Percentiles rank a stretch among this genome's conserved stretches.
phyloP scores from a whole-genome alignment of 208 protist genomes.

The Trypanosoma avium region DNA sequence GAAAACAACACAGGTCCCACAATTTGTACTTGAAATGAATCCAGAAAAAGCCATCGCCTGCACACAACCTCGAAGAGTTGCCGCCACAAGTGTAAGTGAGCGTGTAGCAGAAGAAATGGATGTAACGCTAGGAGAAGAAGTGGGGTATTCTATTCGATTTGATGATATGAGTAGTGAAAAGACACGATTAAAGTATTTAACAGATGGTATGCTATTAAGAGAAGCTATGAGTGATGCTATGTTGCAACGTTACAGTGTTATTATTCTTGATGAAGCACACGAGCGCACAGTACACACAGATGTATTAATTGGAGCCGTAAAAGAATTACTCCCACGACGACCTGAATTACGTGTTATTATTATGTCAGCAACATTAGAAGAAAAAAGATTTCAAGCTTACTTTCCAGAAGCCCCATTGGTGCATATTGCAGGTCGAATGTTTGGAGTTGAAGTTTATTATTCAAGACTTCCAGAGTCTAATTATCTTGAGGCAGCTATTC shows the following conservation, averaged over 20 bases:
- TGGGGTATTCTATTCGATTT: conserved; percentile 99
- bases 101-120: conserved; percentile 98
- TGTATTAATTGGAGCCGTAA: conserved; percentile 98
- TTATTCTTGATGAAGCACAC: conserved; percentile 99
- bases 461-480: conserved; percentile 91
- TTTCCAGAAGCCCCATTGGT: conserved; percentile 97
- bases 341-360: conserved; percentile 96
- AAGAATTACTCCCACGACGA: conserved; percentile 77
- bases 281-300: conserved; percentile 99
- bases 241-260: conserved; percentile 92
- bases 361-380: conserved; percentile 97
- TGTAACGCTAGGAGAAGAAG: conserved; percentile 94
- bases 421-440: conserved; percentile 97
- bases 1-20: conserved; percentile 96
- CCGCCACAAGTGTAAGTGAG: conserved; percentile 97
- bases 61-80: conserved; percentile 98
- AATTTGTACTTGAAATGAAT: conserved; percentile 92
- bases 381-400: conserved; percentile 97
- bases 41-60: conserved; percentile 82
- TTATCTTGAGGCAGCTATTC: conserved; percentile 97
- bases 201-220: conserved; percentile 98
- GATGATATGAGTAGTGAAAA: conserved; percentile 94
- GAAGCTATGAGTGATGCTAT: conserved; percentile 95
- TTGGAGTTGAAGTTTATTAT: conserved; percentile 89
- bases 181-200: conserved; percentile 98